Evolutionary conservation across 495 filamentous ascomycete species (phyloP).

Genomic region (Choiromyces venosus): DNA sequence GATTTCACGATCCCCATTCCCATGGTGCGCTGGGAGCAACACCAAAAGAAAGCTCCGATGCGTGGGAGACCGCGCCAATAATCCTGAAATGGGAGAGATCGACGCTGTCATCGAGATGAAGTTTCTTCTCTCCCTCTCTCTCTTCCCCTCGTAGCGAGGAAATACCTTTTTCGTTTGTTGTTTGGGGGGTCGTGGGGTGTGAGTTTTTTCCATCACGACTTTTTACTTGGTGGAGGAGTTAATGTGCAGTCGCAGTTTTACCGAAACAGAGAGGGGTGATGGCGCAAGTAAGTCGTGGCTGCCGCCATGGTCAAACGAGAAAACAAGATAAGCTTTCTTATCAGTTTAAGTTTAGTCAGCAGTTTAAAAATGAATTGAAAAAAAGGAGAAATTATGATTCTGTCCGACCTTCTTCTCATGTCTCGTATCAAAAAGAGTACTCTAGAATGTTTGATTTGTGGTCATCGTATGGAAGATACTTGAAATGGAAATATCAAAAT

Average conservation of each 20-base stretch:
- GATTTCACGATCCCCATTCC: constrained; percentile 31
- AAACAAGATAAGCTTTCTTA: background rate
- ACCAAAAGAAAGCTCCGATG: constrained; percentile 40
- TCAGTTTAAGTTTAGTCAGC: background rate
- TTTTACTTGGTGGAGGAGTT: constrained; percentile 26
- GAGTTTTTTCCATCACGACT: constrained; percentile 2
- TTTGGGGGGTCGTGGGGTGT: background rate
- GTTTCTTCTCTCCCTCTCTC: constrained; percentile 9
- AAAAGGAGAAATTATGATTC: background rate
- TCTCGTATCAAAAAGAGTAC: background rate
- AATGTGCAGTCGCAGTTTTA: constrained; percentile 13
- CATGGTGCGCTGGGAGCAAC: constrained; percentile 25
- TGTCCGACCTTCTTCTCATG: background rate
- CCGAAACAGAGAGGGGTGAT: constrained; percentile 14
- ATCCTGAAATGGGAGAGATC: constrained; percentile 23
- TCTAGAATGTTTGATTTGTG: background rate
- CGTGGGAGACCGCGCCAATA: constrained; percentile 21
- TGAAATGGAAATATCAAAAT: background rate
- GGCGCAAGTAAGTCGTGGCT: background rate
- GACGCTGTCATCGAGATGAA: constrained; percentile 37
- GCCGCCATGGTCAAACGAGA: background rate
- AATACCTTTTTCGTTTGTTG: background rate
- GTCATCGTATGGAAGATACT: background rate
- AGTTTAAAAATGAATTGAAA: background rate
- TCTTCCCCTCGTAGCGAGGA: constrained; percentile 8